These are phyloP conservation scores for Neltuma alba DNA, from an alignment of 306 rosid species.

Conservation along the genomic window DNA sequence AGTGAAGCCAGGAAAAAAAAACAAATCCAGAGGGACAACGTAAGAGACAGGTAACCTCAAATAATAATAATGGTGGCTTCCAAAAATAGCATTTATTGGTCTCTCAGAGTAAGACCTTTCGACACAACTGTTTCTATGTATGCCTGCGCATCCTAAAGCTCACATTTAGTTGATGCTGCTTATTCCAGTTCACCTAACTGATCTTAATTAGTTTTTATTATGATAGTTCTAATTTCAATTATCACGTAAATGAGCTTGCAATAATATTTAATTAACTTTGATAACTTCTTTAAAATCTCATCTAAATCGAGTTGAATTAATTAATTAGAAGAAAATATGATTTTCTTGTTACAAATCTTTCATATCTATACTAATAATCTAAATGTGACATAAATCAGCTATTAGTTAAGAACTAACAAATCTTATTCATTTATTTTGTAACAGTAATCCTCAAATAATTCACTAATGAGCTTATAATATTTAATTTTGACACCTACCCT, in stretches of 20 bases:
- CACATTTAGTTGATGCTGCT: not conserved
- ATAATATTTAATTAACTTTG: not conserved
- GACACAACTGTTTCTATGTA: not conserved
- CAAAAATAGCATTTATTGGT: slow-evolving; percentile 18
- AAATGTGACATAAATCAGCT: not conserved
- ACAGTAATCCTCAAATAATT: too few relatives aligned
- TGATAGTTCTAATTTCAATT: not conserved
- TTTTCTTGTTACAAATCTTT: not conserved
- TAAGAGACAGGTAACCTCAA: slow-evolving; percentile 23
- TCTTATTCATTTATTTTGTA: too few relatives aligned
- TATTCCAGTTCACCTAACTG: not conserved
- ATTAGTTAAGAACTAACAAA: too few relatives aligned
- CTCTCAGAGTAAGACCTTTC: slow-evolving; percentile 29
- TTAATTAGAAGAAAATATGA: too few relatives aligned
- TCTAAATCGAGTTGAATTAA: too few relatives aligned
- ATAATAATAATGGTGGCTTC: slow-evolving; percentile 24
- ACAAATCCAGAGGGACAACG: slow-evolving; percentile 16
- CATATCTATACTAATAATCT: not conserved
- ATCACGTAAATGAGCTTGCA: not conserved
- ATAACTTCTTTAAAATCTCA: not conserved
- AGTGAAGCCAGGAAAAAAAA: not conserved
- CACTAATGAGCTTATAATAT: too few relatives aligned
- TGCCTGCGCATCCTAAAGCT: not conserved
- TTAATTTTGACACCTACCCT: too few relatives aligned
- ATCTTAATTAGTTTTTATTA: not conserved